These are phyloP conservation scores for Ogataea kodamae DNA, from an alignment of 805 yeast genomes.

Conservation along the genomic window DNA sequence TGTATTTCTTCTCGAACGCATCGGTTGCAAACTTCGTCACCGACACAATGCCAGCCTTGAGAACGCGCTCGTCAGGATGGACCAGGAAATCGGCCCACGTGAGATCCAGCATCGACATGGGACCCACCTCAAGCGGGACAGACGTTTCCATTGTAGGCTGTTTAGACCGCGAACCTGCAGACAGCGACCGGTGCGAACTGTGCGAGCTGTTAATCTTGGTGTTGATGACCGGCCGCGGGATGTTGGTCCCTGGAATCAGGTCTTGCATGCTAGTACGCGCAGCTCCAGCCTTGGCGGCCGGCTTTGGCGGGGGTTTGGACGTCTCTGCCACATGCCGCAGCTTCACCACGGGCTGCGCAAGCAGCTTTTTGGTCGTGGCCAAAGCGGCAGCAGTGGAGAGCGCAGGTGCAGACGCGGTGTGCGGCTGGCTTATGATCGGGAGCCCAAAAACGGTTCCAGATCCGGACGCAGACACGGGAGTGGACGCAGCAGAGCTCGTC, in stretches of 20 bases:
- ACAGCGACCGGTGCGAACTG: constrained; percentile 13
- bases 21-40: constrained; percentile 45
- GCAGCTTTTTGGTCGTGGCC: constrained; percentile 21
- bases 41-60: constrained; percentile 53
- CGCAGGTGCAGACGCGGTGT: constrained; percentile 18
- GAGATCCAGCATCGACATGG: constrained; percentile 51
- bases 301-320: neutral
- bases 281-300: neutral
- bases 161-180: constrained; percentile 13
- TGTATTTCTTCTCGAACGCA: constrained; percentile 51
- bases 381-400: constrained; percentile 24
- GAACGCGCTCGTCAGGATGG: constrained; percentile 56
- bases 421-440: constrained; percentile 19
- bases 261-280: constrained; percentile 23
- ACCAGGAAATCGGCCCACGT: constrained; percentile 55
- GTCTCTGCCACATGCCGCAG: constrained; percentile 8
- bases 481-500: constrained; percentile 6
- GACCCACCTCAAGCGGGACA: constrained; percentile 35
- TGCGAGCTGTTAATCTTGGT: constrained; percentile 28
- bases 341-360: constrained; percentile 13
- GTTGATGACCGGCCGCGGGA: constrained; percentile 48
- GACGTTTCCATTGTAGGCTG: constrained; percentile 8
- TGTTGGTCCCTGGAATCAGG: constrained; percentile 57
- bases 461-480: constrained; percentile 7
- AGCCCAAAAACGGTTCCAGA: constrained; percentile 20